A percentile compares a stretch with the other conserved stretches of the same genome.
Conservation (phyloP, 768 basidiomycete genomes). For the Favolaschia claudopus region DNA sequence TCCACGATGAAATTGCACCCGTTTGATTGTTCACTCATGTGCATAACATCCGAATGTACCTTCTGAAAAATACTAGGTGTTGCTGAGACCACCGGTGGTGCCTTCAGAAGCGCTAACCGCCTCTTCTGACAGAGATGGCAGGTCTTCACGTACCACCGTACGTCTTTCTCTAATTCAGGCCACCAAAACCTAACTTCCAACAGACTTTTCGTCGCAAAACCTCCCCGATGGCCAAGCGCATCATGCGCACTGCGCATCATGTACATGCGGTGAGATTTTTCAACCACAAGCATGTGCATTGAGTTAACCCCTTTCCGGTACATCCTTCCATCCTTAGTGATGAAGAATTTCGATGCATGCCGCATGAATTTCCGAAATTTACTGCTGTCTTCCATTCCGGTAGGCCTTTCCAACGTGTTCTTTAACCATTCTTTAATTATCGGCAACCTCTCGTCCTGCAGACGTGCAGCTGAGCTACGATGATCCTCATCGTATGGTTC, state of each 20-base stretch:
- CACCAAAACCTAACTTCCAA: constrained; percentile 30
- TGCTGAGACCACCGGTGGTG: constrained; percentile 36
- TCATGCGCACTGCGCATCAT: constrained; percentile 22
- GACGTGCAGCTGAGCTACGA: background rate
- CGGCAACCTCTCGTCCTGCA: background rate
- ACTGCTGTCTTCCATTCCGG: background rate
- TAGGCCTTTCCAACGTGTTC: background rate
- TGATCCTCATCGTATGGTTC: background rate
- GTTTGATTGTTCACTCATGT: constrained; percentile 25
- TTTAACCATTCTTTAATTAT: background rate
- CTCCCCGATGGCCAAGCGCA: constrained; percentile 26
- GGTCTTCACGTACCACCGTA: constrained; percentile 40
- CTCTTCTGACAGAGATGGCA: constrained; percentile 42
- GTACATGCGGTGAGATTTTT: background rate
- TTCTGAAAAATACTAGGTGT: constrained; percentile 36
- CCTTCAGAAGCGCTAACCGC: constrained; percentile 25
- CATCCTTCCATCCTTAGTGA: background rate
- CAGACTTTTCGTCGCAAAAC: constrained; percentile 6
- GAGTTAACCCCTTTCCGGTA: background rate
- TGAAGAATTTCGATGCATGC: background rate
- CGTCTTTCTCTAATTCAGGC: constrained; percentile 30
- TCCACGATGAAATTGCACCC: constrained; percentile 35
- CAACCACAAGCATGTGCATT: constrained; percentile 1
- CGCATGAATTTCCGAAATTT: background rate
- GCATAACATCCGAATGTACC: constrained; percentile 39